Base-by-base conservation (phyloP, 148 eudicot species). In the Persicaria tinctoria region DNA sequence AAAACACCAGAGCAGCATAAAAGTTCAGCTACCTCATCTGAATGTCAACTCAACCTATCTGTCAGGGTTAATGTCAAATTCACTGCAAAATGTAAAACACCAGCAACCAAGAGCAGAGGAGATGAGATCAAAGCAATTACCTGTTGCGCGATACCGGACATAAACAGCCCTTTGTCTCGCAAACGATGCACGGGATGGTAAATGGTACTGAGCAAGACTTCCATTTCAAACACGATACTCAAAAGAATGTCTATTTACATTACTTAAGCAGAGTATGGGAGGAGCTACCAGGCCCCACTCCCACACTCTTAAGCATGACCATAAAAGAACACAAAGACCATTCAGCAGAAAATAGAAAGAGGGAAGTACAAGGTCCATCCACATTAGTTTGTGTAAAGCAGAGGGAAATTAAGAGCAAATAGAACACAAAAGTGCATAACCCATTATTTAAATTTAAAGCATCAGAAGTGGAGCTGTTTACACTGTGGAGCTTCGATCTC, bases 401-500 rank as follows among this genome's bases (percentile, higher is more conserved):
- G 17, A 66, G 70, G 70, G 48, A n/a, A 66, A 66, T 13, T 41
- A 41, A 66, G 48, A 66, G 48, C 48, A 66, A 66, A 41, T 66
- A 5, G 5, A 59, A 32, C 17, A 41, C 10, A 66, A 9, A 66
- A 60, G 68, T 27, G 48, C 70, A 41, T 44, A 56, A 63, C 70
- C 47, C 48, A 66, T 41, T 14, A 64, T 12, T 64, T 1, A 8
- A 2, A 13, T 4, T 66, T 13, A 3, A 70, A 77, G 60, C 18
- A 78, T 90, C 84, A 93, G 82, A 93, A 85, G 82, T 76, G 70
- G 78, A 93, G 80, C 75, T 84, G 96, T 85, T 73, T 86, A 77
- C 98, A 93, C 70, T 80, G 87, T 3, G 83, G 76, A 13, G 85
- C 90, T 41, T 90, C 93, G 11, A 89, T 86, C 81, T 88, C 91